phyloP scores from a whole-genome alignment of 1,284 basidiomycete species.

The Pseudozyma pruni region DNA sequence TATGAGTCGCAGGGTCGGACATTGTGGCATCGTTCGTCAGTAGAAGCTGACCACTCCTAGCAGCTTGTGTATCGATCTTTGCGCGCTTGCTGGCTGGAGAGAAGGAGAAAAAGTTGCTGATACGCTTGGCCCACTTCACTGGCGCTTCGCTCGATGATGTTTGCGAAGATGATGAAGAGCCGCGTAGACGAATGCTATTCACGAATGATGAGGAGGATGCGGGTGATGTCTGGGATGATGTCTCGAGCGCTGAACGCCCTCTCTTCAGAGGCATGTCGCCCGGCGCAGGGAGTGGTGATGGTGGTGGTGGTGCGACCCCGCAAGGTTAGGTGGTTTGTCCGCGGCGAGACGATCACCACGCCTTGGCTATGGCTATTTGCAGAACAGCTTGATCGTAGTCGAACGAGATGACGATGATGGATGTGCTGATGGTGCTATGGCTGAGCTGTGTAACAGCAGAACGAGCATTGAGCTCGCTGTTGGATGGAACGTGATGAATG shows the following conservation, averaged over 20 bases:
- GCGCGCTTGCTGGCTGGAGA: conserved; percentile 12
- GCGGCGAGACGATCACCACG: not conserved
- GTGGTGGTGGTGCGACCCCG: too few species aligned
- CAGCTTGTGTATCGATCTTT: not conserved
- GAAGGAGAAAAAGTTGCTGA: conserved; percentile 1
- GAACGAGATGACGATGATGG: too few species aligned
- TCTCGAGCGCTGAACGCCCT: conserved; percentile 14
- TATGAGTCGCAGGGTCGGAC: not conserved
- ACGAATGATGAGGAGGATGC: conserved; percentile 1
- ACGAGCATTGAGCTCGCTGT: too few species aligned
- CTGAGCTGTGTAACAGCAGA: not conserved
- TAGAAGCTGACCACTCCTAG: not conserved
- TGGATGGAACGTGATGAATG: too few species aligned
- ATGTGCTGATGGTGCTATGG: not conserved
- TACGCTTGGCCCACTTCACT: conserved; percentile 2
- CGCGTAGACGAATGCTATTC: not conserved
- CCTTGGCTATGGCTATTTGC: not conserved
- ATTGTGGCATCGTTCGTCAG: not conserved
- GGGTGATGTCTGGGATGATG: conserved; percentile 4
- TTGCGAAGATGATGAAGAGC: not conserved
- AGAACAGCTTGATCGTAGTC: not conserved
- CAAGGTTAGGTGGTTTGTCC: too few species aligned
- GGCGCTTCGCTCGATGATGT: not conserved
- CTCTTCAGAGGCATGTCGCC: conserved; percentile 24
- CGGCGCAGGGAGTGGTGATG: not conserved